Conservation (phyloP, 257 asterid genomes). For the Solanum gandarillasii region DNA sequence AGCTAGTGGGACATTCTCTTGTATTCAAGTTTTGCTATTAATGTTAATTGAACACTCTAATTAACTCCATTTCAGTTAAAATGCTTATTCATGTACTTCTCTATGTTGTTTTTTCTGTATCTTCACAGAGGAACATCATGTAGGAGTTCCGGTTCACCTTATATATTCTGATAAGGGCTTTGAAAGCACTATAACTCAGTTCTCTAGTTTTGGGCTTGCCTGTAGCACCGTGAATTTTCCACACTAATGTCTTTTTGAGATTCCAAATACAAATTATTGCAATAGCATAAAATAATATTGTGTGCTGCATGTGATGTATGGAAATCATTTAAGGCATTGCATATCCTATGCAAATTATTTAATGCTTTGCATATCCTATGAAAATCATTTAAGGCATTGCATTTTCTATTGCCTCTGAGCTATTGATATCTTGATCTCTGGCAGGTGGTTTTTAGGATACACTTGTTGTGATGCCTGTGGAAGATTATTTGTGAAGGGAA, state of each 20-base stretch:
- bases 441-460: conserved; percentile 98
- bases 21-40: not conserved
- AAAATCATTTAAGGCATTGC: not conserved
- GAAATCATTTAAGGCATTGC: not conserved
- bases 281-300: not conserved
- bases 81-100: not conserved
- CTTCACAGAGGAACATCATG: not conserved
- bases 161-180: not conserved
- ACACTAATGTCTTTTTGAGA: not conserved
- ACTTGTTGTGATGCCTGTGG: conserved; percentile 99
- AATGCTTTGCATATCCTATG: not conserved
- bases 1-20: not conserved
- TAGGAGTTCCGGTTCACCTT: not conserved
- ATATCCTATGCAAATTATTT: not conserved
- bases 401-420: not conserved
- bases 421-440: conserved; percentile 5
- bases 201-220: not conserved
- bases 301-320: not conserved
- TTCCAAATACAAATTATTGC: not conserved
- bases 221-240: not conserved
- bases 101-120: not conserved
- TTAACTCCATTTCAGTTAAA: not conserved
- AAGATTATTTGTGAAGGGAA: conserved; percentile 89
- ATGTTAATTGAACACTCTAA: not conserved
- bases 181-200: not conserved